Evolutionary conservation across 768 basidiomycete genomes (phyloP).

Genomic region (Asterophora lycoperdoides): DNA sequence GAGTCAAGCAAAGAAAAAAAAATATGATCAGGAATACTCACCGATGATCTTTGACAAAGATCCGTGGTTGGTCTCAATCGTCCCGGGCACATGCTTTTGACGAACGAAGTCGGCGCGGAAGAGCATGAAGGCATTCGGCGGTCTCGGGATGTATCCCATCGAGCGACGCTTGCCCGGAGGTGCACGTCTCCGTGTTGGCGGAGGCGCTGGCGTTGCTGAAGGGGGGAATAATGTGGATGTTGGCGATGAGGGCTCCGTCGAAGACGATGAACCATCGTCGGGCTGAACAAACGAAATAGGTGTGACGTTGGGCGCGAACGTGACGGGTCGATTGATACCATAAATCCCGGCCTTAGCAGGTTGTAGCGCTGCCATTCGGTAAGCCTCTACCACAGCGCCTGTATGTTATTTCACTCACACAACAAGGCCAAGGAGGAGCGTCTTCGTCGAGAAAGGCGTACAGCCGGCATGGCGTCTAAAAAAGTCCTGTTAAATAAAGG

Average conservation of each 20-base stretch:
- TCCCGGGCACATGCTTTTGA: constrained; percentile 73
- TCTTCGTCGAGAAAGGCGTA: constrained; percentile 16
- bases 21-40: constrained; percentile 33
- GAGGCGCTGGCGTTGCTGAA: constrained; percentile 35
- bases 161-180: constrained; percentile 60
- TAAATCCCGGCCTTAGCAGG: constrained; percentile 54
- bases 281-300: constrained; percentile 26
- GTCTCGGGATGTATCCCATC: constrained; percentile 69
- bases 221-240: constrained; percentile 51
- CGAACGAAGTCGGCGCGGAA: constrained; percentile 81
- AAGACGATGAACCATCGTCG: constrained; percentile 23
- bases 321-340: constrained; percentile 47
- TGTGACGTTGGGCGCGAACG: constrained; percentile 44
- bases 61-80: constrained; percentile 45
- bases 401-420: constrained; percentile 4
- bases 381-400: background rate
- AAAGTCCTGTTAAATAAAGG: constrained; percentile 2
- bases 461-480: constrained; percentile 14
- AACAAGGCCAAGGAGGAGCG: constrained; percentile 14
- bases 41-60: constrained; percentile 44
- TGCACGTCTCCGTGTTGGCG: constrained; percentile 40
- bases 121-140: constrained; percentile 84
- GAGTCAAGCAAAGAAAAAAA: constrained; percentile 20
- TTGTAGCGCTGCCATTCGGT: constrained; percentile 20
- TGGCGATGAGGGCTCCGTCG: constrained; percentile 29